Percentiles rank a stretch among this genome's conserved stretches.
phyloP scores from a whole-genome alignment of 345 rosid genomes.

The Bretschneidera sinensis region DNA sequence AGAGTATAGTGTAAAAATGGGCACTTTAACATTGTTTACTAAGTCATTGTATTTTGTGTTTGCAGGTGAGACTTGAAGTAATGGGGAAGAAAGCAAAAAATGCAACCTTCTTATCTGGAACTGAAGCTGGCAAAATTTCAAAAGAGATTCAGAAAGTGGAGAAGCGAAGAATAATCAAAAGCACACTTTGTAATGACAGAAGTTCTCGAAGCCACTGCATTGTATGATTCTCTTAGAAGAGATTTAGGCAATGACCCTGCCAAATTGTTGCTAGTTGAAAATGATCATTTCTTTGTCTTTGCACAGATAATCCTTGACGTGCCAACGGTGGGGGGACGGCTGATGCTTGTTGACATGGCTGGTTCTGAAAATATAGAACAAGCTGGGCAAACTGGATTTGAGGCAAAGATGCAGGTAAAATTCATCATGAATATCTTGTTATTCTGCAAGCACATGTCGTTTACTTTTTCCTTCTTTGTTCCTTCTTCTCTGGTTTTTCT shows the following conservation, averaged over 20 bases:
- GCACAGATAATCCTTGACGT: conserved; percentile 87
- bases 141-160: conserved; percentile 94
- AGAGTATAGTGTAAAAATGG: too few species aligned
- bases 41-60: conserved; percentile 1
- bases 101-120: conserved; percentile 80
- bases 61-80: conserved; percentile 86
- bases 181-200: conserved; percentile 87
- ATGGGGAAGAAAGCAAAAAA: conserved; percentile 97
- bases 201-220: conserved; percentile 98
- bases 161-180: conserved; percentile 88
- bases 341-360: conserved; percentile 99
- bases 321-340: conserved; percentile 91
- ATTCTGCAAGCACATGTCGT: neutral
- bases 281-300: neutral
- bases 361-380: conserved; percentile 98
- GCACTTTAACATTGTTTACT: too few species aligned
- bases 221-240: conserved; percentile 32
- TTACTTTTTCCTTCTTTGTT: neutral
- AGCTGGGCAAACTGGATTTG: conserved; percentile 90
- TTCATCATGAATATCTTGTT: neutral
- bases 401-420: conserved; percentile 95
- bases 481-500: neutral
- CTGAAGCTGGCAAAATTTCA: conserved; percentile 79
- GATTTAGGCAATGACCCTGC: too few species aligned
- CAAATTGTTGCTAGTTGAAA: neutral